These are phyloP conservation scores for Malus hybrid DNA, from an alignment of 331 rosid genomes.

Conservation along the genomic window DNA sequence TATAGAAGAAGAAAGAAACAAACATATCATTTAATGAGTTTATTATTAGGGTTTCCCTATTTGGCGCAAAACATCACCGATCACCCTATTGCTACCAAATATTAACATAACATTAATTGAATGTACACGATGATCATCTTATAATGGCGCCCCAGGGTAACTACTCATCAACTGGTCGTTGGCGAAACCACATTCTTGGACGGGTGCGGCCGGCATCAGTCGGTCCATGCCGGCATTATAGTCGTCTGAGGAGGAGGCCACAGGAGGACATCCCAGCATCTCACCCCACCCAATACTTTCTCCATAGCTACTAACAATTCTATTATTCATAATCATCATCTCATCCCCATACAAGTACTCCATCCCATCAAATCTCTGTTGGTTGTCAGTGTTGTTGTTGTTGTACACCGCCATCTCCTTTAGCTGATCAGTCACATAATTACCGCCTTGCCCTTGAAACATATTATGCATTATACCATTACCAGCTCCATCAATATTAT, in stretches of 20 bases:
- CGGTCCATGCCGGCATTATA: conserved; percentile 18
- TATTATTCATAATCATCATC: neutral
- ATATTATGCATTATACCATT: conserved; percentile 3
- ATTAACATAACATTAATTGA: neutral
- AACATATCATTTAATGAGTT: neutral
- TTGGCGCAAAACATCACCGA: neutral
- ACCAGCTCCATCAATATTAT: neutral
- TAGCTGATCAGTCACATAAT: conserved; percentile 13
- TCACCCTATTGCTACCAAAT: neutral
- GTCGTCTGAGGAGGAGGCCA: conserved; percentile 14
- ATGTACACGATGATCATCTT: neutral
- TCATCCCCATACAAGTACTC: conserved; percentile 44
- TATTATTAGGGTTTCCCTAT: neutral
- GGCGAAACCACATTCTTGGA: neutral
- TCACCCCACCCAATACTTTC: conserved; percentile 35
- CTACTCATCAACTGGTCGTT: neutral
- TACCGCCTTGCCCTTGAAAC: conserved; percentile 37
- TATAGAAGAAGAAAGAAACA: neutral
- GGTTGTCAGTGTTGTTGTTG: conserved; percentile 4
- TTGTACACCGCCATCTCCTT: conserved; percentile 28
- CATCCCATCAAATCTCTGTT: conserved; percentile 42
- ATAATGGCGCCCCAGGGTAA: neutral
- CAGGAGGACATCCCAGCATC: conserved; percentile 28
- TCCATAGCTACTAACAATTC: neutral
- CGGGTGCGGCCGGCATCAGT: neutral